These are phyloP conservation scores for Ehretia macrophylla DNA, from an alignment of 257 asterid species.

Conservation along the genomic window DNA sequence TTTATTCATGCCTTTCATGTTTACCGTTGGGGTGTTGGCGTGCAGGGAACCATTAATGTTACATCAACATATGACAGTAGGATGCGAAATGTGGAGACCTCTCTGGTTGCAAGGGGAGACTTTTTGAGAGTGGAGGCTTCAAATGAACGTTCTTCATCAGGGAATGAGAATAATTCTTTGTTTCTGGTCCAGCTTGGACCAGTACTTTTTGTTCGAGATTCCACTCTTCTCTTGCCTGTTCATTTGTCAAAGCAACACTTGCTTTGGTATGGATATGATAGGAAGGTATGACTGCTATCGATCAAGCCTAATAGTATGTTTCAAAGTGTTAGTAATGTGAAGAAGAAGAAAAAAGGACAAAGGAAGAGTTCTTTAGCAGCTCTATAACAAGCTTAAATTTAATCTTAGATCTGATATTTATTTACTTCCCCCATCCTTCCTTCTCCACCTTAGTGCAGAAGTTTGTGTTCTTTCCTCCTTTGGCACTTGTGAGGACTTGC, in stretches of 20 bases:
- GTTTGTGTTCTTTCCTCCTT: no score
- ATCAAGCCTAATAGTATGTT: background rate
- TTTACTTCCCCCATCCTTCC: no score
- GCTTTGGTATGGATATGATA: slow-evolving; percentile 98
- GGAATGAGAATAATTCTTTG: slow-evolving; percentile 70
- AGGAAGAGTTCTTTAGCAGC: no score
- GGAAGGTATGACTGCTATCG: slow-evolving; percentile 57
- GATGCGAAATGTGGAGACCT: slow-evolving; percentile 64
- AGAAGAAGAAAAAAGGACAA: no score
- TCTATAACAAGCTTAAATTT: no score
- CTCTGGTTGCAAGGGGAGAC: slow-evolving; percentile 89
- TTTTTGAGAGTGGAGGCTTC: slow-evolving; percentile 97
- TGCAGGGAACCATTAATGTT: slow-evolving; percentile 77
- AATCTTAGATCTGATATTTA: no score
- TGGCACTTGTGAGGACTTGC: no score
- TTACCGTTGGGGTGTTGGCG: background rate
- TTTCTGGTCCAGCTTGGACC: slow-evolving; percentile 98
- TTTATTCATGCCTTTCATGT: background rate
- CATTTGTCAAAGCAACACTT: slow-evolving; percentile 91
- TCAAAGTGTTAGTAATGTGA: no score
- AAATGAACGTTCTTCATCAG: slow-evolving; percentile 71
- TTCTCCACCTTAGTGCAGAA: no score
- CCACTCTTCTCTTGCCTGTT: slow-evolving; percentile 90
- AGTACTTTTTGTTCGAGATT: slow-evolving; percentile 89
- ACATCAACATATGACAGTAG: slow-evolving; percentile 83